Evolutionary conservation across 495 filamentous ascomycete genomes (phyloP).

Genomic region (Echria macrotheca): DNA sequence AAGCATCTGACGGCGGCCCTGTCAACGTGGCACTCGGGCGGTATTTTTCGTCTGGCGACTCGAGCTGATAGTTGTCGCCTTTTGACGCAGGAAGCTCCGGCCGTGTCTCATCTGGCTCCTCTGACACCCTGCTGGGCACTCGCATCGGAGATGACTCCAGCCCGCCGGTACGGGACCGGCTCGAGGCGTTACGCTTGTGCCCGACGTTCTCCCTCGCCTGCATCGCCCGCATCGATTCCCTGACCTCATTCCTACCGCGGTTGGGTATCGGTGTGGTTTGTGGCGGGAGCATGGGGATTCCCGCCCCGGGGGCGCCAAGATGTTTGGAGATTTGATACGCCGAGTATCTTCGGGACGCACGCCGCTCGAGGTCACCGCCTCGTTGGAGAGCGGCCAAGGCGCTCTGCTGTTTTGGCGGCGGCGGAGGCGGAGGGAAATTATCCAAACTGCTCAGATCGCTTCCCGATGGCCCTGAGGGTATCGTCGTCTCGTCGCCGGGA

Average conservation of each 20-base stretch:
- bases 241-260: constrained; percentile 70
- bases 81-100: constrained; percentile 30
- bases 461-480: constrained; percentile 34
- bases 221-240: constrained; percentile 90
- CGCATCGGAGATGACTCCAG: constrained; percentile 58
- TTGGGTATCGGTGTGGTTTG: constrained; percentile 88
- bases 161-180: constrained; percentile 29
- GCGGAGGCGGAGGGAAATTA: constrained; percentile 61
- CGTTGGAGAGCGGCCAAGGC: constrained; percentile 85
- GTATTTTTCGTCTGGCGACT: constrained; percentile 59
- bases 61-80: constrained; percentile 43
- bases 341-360: constrained; percentile 89
- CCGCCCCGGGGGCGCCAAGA: constrained; percentile 71
- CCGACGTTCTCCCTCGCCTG: constrained; percentile 65
- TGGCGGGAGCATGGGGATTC: constrained; percentile 76
- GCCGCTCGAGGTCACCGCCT: constrained; percentile 85
- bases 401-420: constrained; percentile 78
- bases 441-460: constrained; percentile 41
- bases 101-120: constrained; percentile 47
- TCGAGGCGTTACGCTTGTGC: constrained; percentile 53
- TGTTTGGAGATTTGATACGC: constrained; percentile 94
- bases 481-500: constrained; percentile 48
- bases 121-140: constrained; percentile 59
- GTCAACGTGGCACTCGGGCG: constrained; percentile 49
- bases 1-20: constrained; percentile 35